Percentiles rank a stretch among this genome's conserved stretches.
Evolutionary conservation across 2,329 filamentous ascomycete species (phyloP).

Genomic region (Ascochyta pisi): DNA sequence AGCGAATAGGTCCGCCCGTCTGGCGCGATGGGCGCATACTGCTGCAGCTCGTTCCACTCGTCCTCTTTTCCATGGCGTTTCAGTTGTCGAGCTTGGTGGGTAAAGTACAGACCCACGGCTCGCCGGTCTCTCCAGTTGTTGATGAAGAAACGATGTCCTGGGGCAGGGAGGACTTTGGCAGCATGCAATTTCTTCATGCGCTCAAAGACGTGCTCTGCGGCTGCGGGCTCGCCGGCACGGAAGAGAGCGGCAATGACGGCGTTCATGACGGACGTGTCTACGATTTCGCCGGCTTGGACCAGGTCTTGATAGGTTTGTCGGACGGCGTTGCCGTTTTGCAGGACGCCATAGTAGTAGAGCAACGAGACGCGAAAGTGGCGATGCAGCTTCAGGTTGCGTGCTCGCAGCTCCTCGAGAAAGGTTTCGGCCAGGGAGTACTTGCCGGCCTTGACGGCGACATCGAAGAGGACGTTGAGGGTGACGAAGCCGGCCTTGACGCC

Average conservation of each 20-base stretch:
- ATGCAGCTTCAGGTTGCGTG: constrained; percentile 71
- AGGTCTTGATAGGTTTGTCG: constrained; percentile 81
- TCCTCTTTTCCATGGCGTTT: constrained; percentile 56
- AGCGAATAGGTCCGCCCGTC: constrained; percentile 81
- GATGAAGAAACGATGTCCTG: constrained; percentile 41
- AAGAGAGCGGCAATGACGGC: constrained; percentile 82
- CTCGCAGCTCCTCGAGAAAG: constrained; percentile 80
- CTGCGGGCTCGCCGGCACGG: constrained; percentile 73
- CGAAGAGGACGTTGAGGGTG: constrained; percentile 94
- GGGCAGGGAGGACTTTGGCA: constrained; percentile 35
- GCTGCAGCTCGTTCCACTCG: constrained; percentile 68
- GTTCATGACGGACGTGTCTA: constrained; percentile 88
- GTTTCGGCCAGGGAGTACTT: constrained; percentile 86
- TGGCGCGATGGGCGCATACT: constrained; percentile 70
- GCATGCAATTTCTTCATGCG: constrained; percentile 76
- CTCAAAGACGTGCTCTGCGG: constrained; percentile 81
- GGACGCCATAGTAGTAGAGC: constrained; percentile 83
- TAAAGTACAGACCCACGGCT: constrained; percentile 56
- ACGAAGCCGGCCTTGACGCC: constrained; percentile 71
- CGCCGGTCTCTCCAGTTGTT: constrained; percentile 52
- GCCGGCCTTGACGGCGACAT: constrained; percentile 83
- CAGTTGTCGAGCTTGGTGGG: constrained; percentile 52
- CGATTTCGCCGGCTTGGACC: constrained; percentile 83
- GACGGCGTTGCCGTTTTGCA: constrained; percentile 74
- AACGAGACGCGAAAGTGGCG: constrained; percentile 82